Evolutionary conservation across 2,329 filamentous ascomycete species (phyloP).

Genomic region (Celoporthe dispersa): DNA sequence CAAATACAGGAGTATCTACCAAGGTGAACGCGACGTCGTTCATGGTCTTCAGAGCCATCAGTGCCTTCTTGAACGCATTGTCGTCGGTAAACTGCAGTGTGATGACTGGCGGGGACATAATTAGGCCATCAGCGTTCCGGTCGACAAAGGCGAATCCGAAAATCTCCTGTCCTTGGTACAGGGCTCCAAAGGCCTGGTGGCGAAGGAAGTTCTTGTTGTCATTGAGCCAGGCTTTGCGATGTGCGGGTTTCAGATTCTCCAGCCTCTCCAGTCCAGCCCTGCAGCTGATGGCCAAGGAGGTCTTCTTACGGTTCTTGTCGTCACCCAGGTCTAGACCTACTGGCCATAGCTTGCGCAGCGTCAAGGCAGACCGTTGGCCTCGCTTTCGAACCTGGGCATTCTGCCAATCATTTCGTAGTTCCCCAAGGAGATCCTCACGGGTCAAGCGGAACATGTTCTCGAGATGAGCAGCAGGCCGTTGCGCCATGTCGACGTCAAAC

Average conservation of each 20-base stretch:
- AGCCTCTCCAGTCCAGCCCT: conserved; percentile 51
- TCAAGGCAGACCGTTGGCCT: conserved; percentile 43
- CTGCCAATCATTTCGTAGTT: conserved; percentile 65
- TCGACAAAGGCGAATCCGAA: conserved; percentile 65
- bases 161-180: conserved; percentile 56
- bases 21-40: conserved; percentile 53
- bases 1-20: conserved; percentile 69
- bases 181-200: conserved; percentile 64
- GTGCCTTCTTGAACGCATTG: conserved; percentile 48
- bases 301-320: conserved; percentile 37
- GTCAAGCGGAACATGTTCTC: conserved; percentile 76
- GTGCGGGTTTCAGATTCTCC: conserved; percentile 32
- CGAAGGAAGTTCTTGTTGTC: conserved; percentile 57
- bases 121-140: conserved; percentile 53
- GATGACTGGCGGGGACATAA: conserved; percentile 49
- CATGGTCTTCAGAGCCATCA: conserved; percentile 48
- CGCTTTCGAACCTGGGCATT: conserved; percentile 53
- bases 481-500: conserved; percentile 40
- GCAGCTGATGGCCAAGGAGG: conserved; percentile 47
- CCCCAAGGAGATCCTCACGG: conserved; percentile 71
- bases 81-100: conserved; percentile 56
- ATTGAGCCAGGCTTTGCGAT: conserved; percentile 50
- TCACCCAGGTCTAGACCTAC: conserved; percentile 43
- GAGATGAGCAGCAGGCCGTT: conserved; percentile 55
- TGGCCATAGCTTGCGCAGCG: conserved; percentile 47